Evolutionary conservation across 2,329 filamentous ascomycete species (phyloP).

Genomic region (Incumbomyces lentus): DNA sequence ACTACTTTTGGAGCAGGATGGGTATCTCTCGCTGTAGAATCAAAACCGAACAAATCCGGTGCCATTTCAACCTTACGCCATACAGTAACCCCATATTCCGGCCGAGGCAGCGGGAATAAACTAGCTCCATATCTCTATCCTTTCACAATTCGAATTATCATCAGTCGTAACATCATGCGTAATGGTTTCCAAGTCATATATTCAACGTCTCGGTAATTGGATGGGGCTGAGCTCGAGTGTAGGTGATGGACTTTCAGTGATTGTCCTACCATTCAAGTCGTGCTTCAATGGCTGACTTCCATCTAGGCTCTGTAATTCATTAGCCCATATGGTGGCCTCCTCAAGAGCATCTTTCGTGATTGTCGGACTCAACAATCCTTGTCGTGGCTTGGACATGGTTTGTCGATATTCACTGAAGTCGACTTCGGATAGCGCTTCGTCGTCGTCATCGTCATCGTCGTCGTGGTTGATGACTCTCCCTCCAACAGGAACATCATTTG

Average conservation of each 20-base stretch:
- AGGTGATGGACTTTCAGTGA: not conserved
- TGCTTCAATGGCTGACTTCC: not conserved
- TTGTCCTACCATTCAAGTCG: not conserved
- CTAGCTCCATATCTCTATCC: no score
- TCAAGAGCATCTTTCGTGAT: slow-evolving; percentile 12
- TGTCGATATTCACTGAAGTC: not conserved
- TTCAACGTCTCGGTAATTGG: not conserved
- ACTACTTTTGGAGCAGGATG: no score
- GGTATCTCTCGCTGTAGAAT: no score
- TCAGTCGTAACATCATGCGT: not conserved
- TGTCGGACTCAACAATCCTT: slow-evolving; percentile 17
- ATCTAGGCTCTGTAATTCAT: not conserved
- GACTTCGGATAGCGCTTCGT: slow-evolving; percentile 16
- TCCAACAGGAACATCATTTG: slow-evolving; percentile 70
- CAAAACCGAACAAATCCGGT: no score
- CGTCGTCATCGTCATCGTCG: slow-evolving; percentile 44
- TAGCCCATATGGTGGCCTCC: slow-evolving; percentile 11
- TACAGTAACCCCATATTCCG: no score
- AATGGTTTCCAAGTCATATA: not conserved
- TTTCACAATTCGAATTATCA: not conserved
- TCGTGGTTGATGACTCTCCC: slow-evolving; percentile 66
- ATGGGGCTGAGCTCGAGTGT: not conserved
- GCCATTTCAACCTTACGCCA: no score
- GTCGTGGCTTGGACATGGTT: slow-evolving; percentile 6
- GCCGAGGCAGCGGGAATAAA: no score